These are phyloP conservation scores for Phytopythium vexans DNA, from an alignment of 352 stramenopile species.

Conservation along the genomic window DNA sequence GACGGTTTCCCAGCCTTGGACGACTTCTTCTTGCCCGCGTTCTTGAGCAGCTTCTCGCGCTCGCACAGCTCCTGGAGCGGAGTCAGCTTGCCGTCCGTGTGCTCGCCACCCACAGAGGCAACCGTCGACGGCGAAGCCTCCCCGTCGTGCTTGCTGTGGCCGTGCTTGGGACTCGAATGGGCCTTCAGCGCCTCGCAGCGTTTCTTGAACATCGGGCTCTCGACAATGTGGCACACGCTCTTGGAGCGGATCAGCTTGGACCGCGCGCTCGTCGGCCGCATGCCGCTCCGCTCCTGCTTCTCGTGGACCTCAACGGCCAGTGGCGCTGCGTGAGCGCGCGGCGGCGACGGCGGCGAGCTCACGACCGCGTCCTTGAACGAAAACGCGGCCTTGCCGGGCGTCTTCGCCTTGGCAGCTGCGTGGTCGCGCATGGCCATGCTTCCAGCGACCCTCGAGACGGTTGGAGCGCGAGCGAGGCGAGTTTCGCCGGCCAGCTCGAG, in stretches of 20 bases:
- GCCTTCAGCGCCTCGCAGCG: constrained; percentile 36
- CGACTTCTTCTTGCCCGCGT: constrained; percentile 8
- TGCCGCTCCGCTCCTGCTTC: constrained; percentile 7
- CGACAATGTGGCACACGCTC: constrained; percentile 33
- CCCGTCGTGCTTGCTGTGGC: constrained; percentile 14
- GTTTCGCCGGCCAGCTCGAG: too few relatives aligned
- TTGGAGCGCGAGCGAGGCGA: too few relatives aligned
- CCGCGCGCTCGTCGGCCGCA: constrained; percentile 2
- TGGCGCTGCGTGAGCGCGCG: not conserved
- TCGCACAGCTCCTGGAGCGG: constrained; percentile 27
- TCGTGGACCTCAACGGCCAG: not conserved
- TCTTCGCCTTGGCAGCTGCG: not conserved
- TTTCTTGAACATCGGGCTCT: constrained; percentile 39
- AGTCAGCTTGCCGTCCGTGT: constrained; percentile 12
- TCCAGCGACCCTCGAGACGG: too few relatives aligned
- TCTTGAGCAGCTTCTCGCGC: constrained; percentile 18
- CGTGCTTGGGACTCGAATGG: constrained; percentile 10
- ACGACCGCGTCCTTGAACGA: constrained; percentile 35
- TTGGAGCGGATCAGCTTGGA: constrained; percentile 24
- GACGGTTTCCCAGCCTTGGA: constrained; percentile 7
- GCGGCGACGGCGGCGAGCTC: constrained; percentile 9
- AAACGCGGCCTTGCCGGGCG: constrained; percentile 15
- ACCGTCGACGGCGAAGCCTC: constrained; percentile 7
- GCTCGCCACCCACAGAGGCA: not conserved
- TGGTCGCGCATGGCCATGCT: constrained; percentile 23